Evolutionary conservation across 2,329 filamentous ascomycete species (phyloP).

Genomic region (Calonectria honghensis): DNA sequence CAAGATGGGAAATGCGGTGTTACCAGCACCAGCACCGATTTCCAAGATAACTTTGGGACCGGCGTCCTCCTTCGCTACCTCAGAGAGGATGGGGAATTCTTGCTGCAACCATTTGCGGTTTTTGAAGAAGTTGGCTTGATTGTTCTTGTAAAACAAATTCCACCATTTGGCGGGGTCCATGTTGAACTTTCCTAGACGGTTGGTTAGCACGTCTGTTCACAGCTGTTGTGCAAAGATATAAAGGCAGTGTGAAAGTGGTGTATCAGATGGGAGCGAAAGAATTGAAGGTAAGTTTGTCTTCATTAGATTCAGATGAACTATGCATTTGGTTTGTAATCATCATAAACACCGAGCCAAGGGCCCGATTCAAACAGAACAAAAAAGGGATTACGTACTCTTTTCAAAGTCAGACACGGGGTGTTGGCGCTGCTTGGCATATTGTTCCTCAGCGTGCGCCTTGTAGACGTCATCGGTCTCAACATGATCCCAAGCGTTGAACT

Average conservation of each 20-base stretch:
- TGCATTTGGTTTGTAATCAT: conserved; percentile 77
- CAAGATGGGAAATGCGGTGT: conserved; percentile 95
- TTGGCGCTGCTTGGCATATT: conserved; percentile 89
- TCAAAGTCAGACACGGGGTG: conserved; percentile 95
- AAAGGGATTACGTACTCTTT: conserved; percentile 75
- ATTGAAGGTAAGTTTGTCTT: conserved; percentile 76
- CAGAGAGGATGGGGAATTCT: conserved; percentile 92
- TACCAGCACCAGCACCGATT: conserved; percentile 95
- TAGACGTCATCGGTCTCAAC: conserved; percentile 94
- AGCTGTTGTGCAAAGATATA: conserved; percentile 31
- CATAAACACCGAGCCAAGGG: conserved; percentile 64
- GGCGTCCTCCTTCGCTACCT: conserved; percentile 82
- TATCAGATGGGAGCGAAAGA: conserved; percentile 87
- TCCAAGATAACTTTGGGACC: conserved; percentile 86
- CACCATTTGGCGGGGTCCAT: conserved; percentile 95
- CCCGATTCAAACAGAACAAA: conserved; percentile 9
- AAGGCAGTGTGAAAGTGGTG: conserved; percentile 43
- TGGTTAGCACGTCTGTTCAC: conserved; percentile 62
- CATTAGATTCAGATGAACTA: conserved; percentile 82
- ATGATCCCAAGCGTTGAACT: conserved; percentile 99
- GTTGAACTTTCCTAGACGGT: conserved; percentile 84
- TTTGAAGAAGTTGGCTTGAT: conserved; percentile 98
- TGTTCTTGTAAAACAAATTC: conserved; percentile 99
- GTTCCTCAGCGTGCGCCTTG: conserved; percentile 87
- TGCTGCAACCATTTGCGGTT: conserved; percentile 97